Conservation (phyloP, 805 yeast genomes). For the Isabelozyma gotoi region DNA sequence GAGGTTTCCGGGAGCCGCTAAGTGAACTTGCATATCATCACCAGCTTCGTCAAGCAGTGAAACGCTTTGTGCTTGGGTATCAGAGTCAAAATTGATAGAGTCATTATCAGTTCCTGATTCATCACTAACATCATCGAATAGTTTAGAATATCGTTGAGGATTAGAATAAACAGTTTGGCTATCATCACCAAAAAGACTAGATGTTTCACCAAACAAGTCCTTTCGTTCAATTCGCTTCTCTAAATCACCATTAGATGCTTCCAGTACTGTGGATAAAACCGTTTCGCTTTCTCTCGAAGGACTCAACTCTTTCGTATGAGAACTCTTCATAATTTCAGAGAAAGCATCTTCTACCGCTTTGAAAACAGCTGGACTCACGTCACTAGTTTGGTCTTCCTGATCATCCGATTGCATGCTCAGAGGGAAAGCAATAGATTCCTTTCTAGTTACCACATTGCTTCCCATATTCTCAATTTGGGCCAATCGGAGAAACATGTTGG, state of each 20-base stretch:
- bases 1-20: conserved; percentile 70
- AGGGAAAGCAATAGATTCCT: not conserved
- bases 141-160: conserved; percentile 21
- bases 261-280: too few species aligned
- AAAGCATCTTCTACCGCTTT: conserved; percentile 70
- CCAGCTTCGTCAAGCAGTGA: conserved; percentile 11
- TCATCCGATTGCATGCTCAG: not conserved
- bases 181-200: conserved; percentile 31
- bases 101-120: conserved; percentile 34
- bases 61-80: conserved; percentile 14
- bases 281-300: not conserved
- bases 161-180: conserved; percentile 1
- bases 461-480: not conserved
- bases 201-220: conserved; percentile 22
- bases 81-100: conserved; percentile 24
- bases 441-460: not conserved
- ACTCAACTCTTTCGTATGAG: conserved; percentile 8
- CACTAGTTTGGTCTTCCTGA: conserved; percentile 15
- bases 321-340: conserved; percentile 50
- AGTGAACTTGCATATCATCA: conserved; percentile 34
- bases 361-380: conserved; percentile 46
- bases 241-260: conserved; percentile 1
- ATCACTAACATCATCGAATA: conserved; percentile 37
- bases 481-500: conserved; percentile 43
- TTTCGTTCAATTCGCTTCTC: conserved; percentile 6